Conservation (phyloP, 345 rosid genomes). For the Dimocarpus longan region DNA sequence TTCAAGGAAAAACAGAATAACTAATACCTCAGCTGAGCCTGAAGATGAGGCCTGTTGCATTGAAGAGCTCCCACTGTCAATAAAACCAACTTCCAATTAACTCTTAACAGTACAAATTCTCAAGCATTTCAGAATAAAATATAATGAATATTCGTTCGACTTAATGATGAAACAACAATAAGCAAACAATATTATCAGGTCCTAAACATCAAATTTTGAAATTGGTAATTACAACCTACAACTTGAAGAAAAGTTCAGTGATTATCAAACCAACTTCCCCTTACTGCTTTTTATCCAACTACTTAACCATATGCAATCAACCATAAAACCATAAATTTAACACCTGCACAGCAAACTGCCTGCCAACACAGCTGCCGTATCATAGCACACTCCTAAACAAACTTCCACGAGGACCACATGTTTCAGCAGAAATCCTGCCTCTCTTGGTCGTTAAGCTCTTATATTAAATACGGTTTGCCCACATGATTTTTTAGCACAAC, state of each 20-base stretch:
- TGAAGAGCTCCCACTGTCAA: slow-evolving; percentile 50
- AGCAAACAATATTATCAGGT: background rate
- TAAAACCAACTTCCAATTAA: slow-evolving; percentile 25
- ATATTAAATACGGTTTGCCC: background rate
- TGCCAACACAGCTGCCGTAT: background rate
- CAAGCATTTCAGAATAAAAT: background rate
- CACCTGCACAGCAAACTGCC: background rate
- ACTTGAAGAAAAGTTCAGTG: background rate
- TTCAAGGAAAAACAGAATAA: background rate
- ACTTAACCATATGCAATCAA: background rate
- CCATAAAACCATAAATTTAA: background rate
- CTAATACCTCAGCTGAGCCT: slow-evolving; percentile 56
- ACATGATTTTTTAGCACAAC: background rate
- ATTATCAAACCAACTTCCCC: background rate
- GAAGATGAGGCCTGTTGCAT: slow-evolving; percentile 62
- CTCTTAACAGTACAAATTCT: background rate
- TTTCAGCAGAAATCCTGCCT: background rate
- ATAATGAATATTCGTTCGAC: background rate
- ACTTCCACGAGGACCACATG: background rate
- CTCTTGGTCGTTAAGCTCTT: background rate
- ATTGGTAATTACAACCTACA: background rate
- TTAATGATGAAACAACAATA: slow-evolving; percentile 14
- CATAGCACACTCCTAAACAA: background rate
- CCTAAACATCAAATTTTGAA: background rate
- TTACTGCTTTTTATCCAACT: background rate